Percentiles rank a stretch among this genome's conserved stretches.
Evolutionary conservation across 345 rosid species (phyloP).

Genomic region (Euphorbia pulcherrima): DNA sequence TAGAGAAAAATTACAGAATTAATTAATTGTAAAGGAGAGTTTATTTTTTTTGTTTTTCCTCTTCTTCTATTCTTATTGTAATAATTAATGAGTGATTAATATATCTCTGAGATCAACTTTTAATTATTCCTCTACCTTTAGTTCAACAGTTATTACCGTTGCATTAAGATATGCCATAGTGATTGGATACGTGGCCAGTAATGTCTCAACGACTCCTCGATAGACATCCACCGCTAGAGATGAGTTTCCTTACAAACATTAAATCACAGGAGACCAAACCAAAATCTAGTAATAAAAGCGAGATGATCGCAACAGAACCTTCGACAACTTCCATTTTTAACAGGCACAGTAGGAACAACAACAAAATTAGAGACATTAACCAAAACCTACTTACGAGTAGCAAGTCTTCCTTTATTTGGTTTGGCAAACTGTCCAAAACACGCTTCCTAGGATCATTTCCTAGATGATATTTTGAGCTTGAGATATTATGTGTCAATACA

Average conservation of each 20-base stretch:
- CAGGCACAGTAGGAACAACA: background rate
- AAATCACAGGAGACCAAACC: constrained; percentile 22
- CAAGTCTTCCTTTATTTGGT: constrained; percentile 63
- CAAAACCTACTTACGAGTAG: constrained; percentile 48
- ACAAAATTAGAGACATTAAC: background rate
- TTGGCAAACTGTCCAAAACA: constrained; percentile 71
- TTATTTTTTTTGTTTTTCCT: no score
- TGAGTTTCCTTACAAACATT: constrained; percentile 22
- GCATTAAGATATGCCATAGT: constrained; percentile 61
- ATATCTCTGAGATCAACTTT: no score
- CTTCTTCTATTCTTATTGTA: no score
- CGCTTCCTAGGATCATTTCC: constrained; percentile 81
- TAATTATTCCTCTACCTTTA: no score
- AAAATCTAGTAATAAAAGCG: constrained; percentile 11
- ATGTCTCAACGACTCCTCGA: constrained; percentile 75
- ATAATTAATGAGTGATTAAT: no score
- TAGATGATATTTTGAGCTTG: constrained; percentile 63
- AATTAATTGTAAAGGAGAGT: no score
- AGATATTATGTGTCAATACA: constrained; percentile 68
- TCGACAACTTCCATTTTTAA: background rate
- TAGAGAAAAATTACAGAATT: no score
- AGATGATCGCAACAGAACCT: background rate
- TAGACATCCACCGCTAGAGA: constrained; percentile 71
- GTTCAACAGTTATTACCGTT: constrained; percentile 56
- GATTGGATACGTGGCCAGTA: constrained; percentile 95